Evolutionary conservation across 2,329 filamentous ascomycete species (phyloP), one percentile per base, ranked within the genome.

Genomic region (Ophiostoma ulmi): DNA sequence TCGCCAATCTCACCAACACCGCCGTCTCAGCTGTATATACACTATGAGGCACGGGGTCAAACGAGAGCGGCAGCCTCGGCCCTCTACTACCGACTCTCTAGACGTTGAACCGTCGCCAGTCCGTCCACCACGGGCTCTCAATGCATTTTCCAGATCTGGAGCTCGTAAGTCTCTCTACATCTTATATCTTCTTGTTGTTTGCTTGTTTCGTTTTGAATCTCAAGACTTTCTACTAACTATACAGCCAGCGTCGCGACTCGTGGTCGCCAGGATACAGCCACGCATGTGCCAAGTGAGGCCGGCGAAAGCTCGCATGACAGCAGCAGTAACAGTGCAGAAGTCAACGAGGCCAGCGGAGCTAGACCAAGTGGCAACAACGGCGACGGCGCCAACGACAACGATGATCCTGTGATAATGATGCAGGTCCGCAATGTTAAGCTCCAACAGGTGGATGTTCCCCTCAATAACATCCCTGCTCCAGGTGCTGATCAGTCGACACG

Each of bases 331-430:
- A 67, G 39, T 17, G 39, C 38, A 22, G 36, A 41, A 5, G 36
- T 78, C 61, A 79, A 77, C 63, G 73, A 77, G 17, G 73, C 73
- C 65, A 79, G 77, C 61, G 26, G 70, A 55, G 14, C 70, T 5
- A 72, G 69, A 36, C 44, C 44, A 31, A 64, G 36, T 55, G 69
- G 48, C 35, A 61, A 48, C n/a, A 48, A 64, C 1, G 31, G 35
- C 20, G 70, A 69, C 70, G 10, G 73, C 73, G 1, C 13, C 17
- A 65, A 38, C 20, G 74, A 76, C 7, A 74, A 75, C 3, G 75
- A 75, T 6, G 74, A 75, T 4, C 75, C 75, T 5, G 67, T 72
- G 0, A 48, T 79, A 0, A 72, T 80, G 22, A 75, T 78, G 75
- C 70, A 79, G 58, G 72, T 79, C 6, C 72, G 74, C 17, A 67